Percentiles rank a stretch among this genome's conserved stretches.
Evolutionary conservation across 2,329 filamentous ascomycete species (phyloP).

Genomic region (Trichoderma sp.): DNA sequence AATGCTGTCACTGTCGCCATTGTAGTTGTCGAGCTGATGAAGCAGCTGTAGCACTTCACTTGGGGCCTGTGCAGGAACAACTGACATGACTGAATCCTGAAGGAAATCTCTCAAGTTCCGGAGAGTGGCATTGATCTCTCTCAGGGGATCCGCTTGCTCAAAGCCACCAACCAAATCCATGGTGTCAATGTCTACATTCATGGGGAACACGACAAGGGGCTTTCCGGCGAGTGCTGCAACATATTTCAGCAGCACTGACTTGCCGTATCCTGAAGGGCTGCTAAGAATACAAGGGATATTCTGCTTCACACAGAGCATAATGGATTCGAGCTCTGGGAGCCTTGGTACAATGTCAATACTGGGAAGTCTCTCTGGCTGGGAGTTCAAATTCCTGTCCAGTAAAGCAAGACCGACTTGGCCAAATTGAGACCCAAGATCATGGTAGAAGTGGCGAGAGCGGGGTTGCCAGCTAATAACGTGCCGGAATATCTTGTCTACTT

Average conservation of each 20-base stretch:
- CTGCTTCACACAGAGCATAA: conserved; percentile 84
- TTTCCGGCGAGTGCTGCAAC: conserved; percentile 79
- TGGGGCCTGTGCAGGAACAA: conserved; percentile 50
- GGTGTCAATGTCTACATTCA: conserved; percentile 94
- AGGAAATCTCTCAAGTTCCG: conserved; percentile 53
- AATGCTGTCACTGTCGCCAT: conserved; percentile 43
- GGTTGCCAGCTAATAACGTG: conserved; percentile 59
- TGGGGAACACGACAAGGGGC: conserved; percentile 75
- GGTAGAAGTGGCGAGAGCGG: conserved; percentile 65
- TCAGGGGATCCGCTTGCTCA: conserved; percentile 84
- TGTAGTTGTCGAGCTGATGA: conserved; percentile 48
- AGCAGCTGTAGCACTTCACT: conserved; percentile 52
- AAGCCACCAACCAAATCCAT: conserved; percentile 98
- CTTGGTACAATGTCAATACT: conserved; percentile 54
- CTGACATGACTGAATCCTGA: conserved; percentile 50
- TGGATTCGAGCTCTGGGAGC: conserved; percentile 76
- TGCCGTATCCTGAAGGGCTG: conserved; percentile 82
- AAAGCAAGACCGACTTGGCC: conserved; percentile 80
- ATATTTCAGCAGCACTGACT: conserved; percentile 77
- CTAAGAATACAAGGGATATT: conserved; percentile 88
- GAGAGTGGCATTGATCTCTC: conserved; percentile 64
- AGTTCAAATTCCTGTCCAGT: conserved; percentile 59
- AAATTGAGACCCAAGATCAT: conserved; percentile 65
- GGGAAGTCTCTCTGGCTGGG: conserved; percentile 55
- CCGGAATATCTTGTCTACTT: conserved; percentile 67